These are phyloP conservation scores for Penicillium sp. DNA, from an alignment of 2,329 filamentous ascomycete genomes.

Conservation along the genomic window DNA sequence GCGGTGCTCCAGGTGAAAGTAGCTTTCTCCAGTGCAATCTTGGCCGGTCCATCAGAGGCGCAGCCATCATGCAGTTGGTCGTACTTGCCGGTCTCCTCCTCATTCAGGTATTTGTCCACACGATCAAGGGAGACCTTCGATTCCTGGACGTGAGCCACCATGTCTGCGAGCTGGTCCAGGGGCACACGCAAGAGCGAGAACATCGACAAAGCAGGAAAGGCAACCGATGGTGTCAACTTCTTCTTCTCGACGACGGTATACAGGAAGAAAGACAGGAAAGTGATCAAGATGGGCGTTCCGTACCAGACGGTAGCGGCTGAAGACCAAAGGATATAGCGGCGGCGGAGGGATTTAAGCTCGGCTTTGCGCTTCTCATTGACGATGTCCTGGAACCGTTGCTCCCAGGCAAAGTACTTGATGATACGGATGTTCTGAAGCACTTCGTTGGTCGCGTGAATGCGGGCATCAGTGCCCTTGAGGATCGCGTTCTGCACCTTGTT, in stretches of 20 bases:
- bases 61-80: slow-evolving; percentile 70
- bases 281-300: slow-evolving; percentile 89
- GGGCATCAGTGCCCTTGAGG: slow-evolving; percentile 86
- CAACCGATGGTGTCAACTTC: slow-evolving; percentile 82
- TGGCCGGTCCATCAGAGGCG: slow-evolving; percentile 63
- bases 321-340: slow-evolving; percentile 87
- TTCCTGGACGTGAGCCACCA: slow-evolving; percentile 97
- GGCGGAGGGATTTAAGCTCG: slow-evolving; percentile 74
- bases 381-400: slow-evolving; percentile 77
- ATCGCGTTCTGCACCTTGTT: slow-evolving; percentile 83
- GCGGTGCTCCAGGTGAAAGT: slow-evolving; percentile 83
- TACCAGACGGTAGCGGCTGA: slow-evolving; percentile 93
- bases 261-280: slow-evolving; percentile 90
- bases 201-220: slow-evolving; percentile 92
- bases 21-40: slow-evolving; percentile 79
- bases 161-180: slow-evolving; percentile 92
- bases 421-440: slow-evolving; percentile 96
- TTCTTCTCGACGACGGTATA: slow-evolving; percentile 90
- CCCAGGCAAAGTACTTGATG: slow-evolving; percentile 99
- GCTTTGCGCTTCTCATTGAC: slow-evolving; percentile 81
- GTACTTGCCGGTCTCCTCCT: slow-evolving; percentile 96
- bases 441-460: slow-evolving; percentile 95
- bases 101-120: slow-evolving; percentile 86
- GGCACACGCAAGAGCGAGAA: slow-evolving; percentile 92
- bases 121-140: slow-evolving; percentile 95